These are phyloP conservation scores for Scutellaria baicalensis DNA, from an alignment of 257 asterid species.

Conservation along the genomic window DNA sequence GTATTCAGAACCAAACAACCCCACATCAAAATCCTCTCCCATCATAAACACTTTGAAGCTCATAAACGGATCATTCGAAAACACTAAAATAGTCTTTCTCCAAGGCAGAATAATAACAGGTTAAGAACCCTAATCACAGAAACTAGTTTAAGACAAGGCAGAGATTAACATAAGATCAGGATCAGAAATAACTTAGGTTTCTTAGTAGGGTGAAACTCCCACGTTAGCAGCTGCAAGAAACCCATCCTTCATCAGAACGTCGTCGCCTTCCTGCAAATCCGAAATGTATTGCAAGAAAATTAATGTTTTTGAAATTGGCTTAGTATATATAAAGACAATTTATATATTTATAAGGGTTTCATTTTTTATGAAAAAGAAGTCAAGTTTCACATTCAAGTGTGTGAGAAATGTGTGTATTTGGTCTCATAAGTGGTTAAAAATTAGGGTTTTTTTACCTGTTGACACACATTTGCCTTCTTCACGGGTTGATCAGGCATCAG, in stretches of 20 bases:
- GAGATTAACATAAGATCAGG: not conserved
- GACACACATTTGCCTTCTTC: constrained; percentile 88
- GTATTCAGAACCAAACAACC: not conserved
- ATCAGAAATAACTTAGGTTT: not conserved
- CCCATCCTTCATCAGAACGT: constrained; percentile 78
- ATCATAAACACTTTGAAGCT: constrained; percentile 18
- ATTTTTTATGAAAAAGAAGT: too few relatives aligned
- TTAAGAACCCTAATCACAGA: constrained; percentile 18
- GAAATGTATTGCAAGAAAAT: too few relatives aligned
- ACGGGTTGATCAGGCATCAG: constrained; percentile 98
- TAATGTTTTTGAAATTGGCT: too few relatives aligned
- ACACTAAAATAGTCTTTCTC: constrained; percentile 10
- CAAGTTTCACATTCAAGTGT: not conserved
- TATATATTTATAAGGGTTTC: not conserved
- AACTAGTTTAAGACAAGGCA: not conserved
- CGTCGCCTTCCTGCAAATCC: constrained; percentile 61
- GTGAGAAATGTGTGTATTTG: not conserved
- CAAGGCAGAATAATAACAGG: constrained; percentile 4
- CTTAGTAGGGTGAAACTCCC: constrained; percentile 68
- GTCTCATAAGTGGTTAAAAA: not conserved
- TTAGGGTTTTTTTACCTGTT: constrained; percentile 70
- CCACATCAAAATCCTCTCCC: constrained; percentile 35
- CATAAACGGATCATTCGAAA: constrained; percentile 23
- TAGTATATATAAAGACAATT: not conserved
- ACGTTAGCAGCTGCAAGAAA: constrained; percentile 71